Percentiles rank a stretch among this genome's conserved stretches.
Evolutionary conservation across 2,329 filamentous ascomycete species (phyloP).

Genomic region (Cytospora schulzeri): DNA sequence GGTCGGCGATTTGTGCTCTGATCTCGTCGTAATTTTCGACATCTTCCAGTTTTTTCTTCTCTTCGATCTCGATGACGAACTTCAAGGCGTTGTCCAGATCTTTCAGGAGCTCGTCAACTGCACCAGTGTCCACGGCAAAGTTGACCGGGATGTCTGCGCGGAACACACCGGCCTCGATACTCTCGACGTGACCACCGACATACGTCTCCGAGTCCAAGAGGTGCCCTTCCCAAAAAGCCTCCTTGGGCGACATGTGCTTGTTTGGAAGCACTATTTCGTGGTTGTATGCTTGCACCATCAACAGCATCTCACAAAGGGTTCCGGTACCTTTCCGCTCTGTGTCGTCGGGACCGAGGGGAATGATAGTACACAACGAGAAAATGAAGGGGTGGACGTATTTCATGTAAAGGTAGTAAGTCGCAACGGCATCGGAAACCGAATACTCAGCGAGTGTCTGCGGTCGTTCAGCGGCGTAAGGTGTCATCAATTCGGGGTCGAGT

Average conservation of each 20-base stretch:
- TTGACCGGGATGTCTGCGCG: conserved; percentile 93
- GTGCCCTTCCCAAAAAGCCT: conserved; percentile 96
- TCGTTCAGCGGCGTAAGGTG: conserved; percentile 82
- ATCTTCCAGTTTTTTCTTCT: conserved; percentile 79
- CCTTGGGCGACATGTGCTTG: conserved; percentile 88
- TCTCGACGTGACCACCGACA: conserved; percentile 97
- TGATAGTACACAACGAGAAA: conserved; percentile 95
- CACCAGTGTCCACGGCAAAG: conserved; percentile 85
- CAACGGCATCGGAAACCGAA: conserved; percentile 97
- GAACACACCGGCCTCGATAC: conserved; percentile 98
- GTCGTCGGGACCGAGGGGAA: conserved; percentile 91
- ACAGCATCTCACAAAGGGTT: conserved; percentile 97
- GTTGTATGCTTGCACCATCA: conserved; percentile 98
- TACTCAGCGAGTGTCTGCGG: conserved; percentile 96
- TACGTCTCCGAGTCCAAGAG: conserved; percentile 96
- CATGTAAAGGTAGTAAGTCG: conserved; percentile 99
- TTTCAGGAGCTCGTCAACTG: conserved; percentile 82
- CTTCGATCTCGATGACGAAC: conserved; percentile 84
- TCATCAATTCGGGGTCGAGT: conserved; percentile 96
- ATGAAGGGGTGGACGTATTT: conserved; percentile 99
- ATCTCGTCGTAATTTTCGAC: conserved; percentile 82
- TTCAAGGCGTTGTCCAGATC: conserved; percentile 88
- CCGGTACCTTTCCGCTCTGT: conserved; percentile 93
- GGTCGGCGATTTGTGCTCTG: conserved; percentile 76
- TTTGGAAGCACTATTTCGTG: conserved; percentile 92